phyloP scores from a whole-genome alignment of 1,284 basidiomycete genomes.

The Microbotryum saponariae region DNA sequence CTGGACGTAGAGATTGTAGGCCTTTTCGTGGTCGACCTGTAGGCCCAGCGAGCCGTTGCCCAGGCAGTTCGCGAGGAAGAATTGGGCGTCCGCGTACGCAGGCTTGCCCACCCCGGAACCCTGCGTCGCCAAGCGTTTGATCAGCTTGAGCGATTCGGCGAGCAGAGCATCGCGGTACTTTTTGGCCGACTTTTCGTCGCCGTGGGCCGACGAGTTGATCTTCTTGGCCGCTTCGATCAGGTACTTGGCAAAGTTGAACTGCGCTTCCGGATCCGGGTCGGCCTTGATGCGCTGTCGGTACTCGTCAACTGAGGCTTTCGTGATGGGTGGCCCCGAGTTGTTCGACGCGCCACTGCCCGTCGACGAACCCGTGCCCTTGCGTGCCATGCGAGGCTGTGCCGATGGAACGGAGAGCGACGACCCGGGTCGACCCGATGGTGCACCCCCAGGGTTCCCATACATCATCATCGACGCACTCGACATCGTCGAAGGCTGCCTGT shows the following conservation, averaged over 20 bases:
- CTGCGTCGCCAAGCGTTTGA: constrained; percentile 83
- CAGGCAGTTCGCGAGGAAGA: constrained; percentile 95
- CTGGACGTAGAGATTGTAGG: constrained; percentile 96
- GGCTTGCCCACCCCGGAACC: constrained; percentile 48
- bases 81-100: constrained; percentile 94
- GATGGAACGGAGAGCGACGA: not conserved
- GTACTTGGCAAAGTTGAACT: constrained; percentile 94
- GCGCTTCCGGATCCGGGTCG: constrained; percentile 97
- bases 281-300: constrained; percentile 94
- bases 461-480: too few relatives aligned
- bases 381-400: constrained; percentile 6
- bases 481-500: too few relatives aligned
- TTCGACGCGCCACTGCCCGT: constrained; percentile 1
- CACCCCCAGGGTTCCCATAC: too few relatives aligned
- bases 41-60: constrained; percentile 90
- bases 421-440: too few relatives aligned
- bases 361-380: constrained; percentile 15
- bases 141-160: constrained; percentile 80
- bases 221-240: constrained; percentile 98
- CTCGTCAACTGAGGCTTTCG: constrained; percentile 94
- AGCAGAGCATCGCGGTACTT: constrained; percentile 87
- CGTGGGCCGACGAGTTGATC: constrained; percentile 36
- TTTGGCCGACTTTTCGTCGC: constrained; percentile 38
- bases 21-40: constrained; percentile 93
- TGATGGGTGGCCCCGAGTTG: constrained; percentile 26